Conservation (phyloP, 2,329 filamentous ascomycete species). For the Beauveria scarabaeidicola region DNA sequence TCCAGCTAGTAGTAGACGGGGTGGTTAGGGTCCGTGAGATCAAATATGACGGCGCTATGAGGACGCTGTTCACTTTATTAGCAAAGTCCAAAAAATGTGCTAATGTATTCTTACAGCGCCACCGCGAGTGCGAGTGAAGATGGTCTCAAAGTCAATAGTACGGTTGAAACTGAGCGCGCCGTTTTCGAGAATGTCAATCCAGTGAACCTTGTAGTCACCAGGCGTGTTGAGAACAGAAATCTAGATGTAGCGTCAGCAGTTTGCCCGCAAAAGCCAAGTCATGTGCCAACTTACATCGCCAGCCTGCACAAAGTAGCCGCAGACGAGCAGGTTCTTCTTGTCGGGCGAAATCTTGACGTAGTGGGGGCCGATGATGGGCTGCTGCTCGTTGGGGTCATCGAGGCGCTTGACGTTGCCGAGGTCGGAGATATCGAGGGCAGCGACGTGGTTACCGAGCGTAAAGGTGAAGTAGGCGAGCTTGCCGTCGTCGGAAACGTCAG, state of each 20-base stretch:
- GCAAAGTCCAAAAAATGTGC: neutral
- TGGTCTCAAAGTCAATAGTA: conserved; percentile 45
- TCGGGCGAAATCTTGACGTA: conserved; percentile 57
- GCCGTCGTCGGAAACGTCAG: conserved; percentile 50
- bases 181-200: conserved; percentile 48
- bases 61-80: conserved; percentile 28
- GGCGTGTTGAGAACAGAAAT: conserved; percentile 54
- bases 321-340: conserved; percentile 55
- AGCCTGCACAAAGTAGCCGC: conserved; percentile 58
- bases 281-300: conserved; percentile 32
- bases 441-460: conserved; percentile 53
- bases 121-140: conserved; percentile 42
- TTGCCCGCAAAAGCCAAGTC: neutral
- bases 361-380: conserved; percentile 53
- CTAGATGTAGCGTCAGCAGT: conserved; percentile 12
- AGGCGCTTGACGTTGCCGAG: conserved; percentile 52
- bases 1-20: conserved; percentile 37
- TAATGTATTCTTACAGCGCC: conserved; percentile 30
- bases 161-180: conserved; percentile 52
- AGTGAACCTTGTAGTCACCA: conserved; percentile 53
- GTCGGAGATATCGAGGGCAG: conserved; percentile 52
- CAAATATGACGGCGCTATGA: conserved; percentile 48
- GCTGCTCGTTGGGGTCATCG: conserved; percentile 48
- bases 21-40: conserved; percentile 44
- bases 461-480: conserved; percentile 51